Conservation (phyloP, 2,329 filamentous ascomycete species). For the Gaeumannomyces tritici region DNA sequence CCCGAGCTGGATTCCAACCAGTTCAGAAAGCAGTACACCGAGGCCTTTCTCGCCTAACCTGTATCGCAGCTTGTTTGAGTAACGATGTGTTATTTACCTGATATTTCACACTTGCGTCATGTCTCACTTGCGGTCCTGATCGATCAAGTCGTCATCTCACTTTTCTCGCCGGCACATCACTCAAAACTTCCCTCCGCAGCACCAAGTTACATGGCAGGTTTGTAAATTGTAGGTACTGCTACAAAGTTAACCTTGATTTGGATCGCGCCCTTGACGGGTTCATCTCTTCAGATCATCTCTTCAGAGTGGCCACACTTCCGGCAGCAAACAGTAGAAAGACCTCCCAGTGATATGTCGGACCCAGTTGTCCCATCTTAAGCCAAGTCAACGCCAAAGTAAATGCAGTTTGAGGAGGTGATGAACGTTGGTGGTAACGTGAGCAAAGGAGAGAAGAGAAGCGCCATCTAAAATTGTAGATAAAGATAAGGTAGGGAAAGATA, state of each 20-base stretch:
- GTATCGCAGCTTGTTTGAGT: background rate
- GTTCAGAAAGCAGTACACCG: slow-evolving; percentile 70
- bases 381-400: background rate
- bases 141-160: background rate
- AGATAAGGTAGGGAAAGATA: background rate
- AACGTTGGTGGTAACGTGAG: background rate
- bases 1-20: slow-evolving; percentile 69
- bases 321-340: background rate
- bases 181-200: too few species aligned
- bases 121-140: background rate
- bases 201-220: background rate
- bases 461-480: background rate
- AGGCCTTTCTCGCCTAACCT: slow-evolving; percentile 25
- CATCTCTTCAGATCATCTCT: background rate
- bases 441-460: background rate
- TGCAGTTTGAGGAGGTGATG: background rate
- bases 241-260: background rate
- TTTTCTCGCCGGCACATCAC: background rate
- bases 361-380: background rate
- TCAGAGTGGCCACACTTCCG: background rate
- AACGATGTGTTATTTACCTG: background rate
- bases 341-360: background rate
- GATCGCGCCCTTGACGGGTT: background rate
- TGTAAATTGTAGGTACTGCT: too few species aligned
- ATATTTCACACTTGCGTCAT: too few species aligned